Conservation (phyloP, 2,329 filamentous ascomycete species). For the Xylaria multiplex region DNA sequence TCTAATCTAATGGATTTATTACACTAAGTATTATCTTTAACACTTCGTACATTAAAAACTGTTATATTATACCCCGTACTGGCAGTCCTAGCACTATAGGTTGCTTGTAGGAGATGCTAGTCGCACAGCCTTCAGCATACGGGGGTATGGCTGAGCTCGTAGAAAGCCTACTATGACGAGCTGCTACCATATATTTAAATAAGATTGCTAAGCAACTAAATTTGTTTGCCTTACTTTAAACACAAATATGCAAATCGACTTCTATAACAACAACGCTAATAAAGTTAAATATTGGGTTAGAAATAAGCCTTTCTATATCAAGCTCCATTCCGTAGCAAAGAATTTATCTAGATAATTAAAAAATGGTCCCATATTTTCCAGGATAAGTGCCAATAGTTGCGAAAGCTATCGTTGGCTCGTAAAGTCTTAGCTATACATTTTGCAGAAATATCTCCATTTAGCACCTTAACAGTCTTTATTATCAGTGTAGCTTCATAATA, state of each 20-base stretch:
- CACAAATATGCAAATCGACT: conserved; percentile 28
- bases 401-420: conserved; percentile 53
- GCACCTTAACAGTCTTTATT: not conserved
- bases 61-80: too few relatives aligned
- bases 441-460: conserved; percentile 37
- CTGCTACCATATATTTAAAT: too few relatives aligned
- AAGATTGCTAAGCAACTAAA: too few relatives aligned
- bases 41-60: too few relatives aligned
- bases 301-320: conserved; percentile 44
- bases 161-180: too few relatives aligned
- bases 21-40: too few relatives aligned
- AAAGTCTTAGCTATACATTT: conserved; percentile 52
- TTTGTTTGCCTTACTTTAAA: too few relatives aligned
- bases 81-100: too few relatives aligned
- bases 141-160: too few relatives aligned
- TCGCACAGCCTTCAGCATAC: too few relatives aligned
- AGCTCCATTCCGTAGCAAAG: conserved; percentile 44
- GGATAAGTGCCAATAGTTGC: conserved; percentile 50
- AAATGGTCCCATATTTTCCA: conserved; percentile 51
- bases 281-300: conserved; percentile 40
- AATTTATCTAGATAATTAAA: conserved; percentile 47
- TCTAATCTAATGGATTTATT: too few relatives aligned
- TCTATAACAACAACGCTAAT: conserved; percentile 35
- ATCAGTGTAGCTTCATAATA: not conserved
- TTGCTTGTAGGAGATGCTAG: too few relatives aligned